Base-by-base conservation (phyloP, 768 basidiomycete species). In the Pleurotus cornucopiae region DNA sequence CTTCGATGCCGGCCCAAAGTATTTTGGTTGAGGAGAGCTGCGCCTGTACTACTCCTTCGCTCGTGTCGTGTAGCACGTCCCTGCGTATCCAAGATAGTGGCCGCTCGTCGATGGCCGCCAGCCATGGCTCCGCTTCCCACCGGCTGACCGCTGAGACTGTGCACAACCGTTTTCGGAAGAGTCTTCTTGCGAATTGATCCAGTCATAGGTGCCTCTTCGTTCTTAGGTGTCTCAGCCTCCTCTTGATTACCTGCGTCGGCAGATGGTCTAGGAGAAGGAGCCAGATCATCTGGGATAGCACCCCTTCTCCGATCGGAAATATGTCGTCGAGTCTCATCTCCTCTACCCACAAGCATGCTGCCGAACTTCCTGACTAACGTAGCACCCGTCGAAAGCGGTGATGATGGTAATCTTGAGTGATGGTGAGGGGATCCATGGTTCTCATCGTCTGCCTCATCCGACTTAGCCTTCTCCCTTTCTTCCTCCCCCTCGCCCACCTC, bases 291-390 rank as follows among this genome's bases (percentile, higher is more conserved):
- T 49, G 84, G 70, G 55, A 83, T 78, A 48, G 76, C 83, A 45
- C 78, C 77, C 23, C 84, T 65, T 61, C 68, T 78, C 60, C 76
- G 78, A 41, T 70, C 67, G 34, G 64, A 63, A 23, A 67, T 61
- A 66, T 77, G 62, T 38, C 68, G 65, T 58, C 75, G 64, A 56
- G 72, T 71, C 21, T 78, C 75, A 51, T 80, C 77, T 4, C 71
- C 69, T 54, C 72, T 67, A 18, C 77, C 80, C 23, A 80, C 80
- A 38, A 89, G 70, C 63, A 91, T 67, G 57, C 84, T 88, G 41
- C 88, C 88, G 64, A 91, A 89, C 73, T 82, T 85, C 69, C 87
- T 76, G 57, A 88, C 86, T n/a, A 91, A 77, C 21, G 86, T 87
- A 49, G 85, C 82, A 16, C 86, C 85, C 49, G 85, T 76, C 0